phyloP scores from a whole-genome alignment of 768 basidiomycete genomes.

The Sistotremastrum niveocremeum region DNA sequence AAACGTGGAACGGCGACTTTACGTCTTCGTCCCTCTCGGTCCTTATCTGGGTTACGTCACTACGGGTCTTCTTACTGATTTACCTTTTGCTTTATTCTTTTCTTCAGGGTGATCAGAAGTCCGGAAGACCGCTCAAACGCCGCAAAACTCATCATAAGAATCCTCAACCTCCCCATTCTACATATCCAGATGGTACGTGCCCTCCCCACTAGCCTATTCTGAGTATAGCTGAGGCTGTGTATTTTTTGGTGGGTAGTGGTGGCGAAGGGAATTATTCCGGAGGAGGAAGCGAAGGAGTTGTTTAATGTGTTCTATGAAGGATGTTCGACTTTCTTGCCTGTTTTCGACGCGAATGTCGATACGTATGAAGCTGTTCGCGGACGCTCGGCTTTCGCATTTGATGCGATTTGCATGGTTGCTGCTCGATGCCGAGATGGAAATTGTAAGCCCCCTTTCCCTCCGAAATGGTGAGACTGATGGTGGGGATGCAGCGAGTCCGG shows the following conservation, averaged over 20 bases:
- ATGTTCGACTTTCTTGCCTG: conserved; percentile 83
- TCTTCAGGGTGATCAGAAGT: conserved; percentile 57
- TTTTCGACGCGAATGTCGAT: conserved; percentile 73
- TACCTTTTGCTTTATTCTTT: not conserved
- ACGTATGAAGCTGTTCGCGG: conserved; percentile 77
- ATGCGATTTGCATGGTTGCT: conserved; percentile 89
- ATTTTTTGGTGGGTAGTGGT: conserved; percentile 40
- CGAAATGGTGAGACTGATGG: not conserved
- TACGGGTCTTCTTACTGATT: too few species aligned
- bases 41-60: too few species aligned
- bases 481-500: conserved; percentile 61
- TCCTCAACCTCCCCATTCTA: conserved; percentile 40
- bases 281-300: conserved; percentile 73
- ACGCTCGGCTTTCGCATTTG: conserved; percentile 86
- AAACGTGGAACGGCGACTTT: too few species aligned
- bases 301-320: conserved; percentile 89
- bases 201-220: conserved; percentile 1
- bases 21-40: too few species aligned
- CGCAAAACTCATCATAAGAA: conserved; percentile 56
- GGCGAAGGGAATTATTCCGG: conserved; percentile 67
- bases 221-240: conserved; percentile 1
- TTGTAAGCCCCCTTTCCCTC: conserved; percentile 30
- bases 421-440: conserved; percentile 85
- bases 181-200: conserved; percentile 62
- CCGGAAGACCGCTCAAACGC: conserved; percentile 51